Base-by-base conservation (phyloP, 106 monocot genomes). In the Dendrobium officinale region DNA sequence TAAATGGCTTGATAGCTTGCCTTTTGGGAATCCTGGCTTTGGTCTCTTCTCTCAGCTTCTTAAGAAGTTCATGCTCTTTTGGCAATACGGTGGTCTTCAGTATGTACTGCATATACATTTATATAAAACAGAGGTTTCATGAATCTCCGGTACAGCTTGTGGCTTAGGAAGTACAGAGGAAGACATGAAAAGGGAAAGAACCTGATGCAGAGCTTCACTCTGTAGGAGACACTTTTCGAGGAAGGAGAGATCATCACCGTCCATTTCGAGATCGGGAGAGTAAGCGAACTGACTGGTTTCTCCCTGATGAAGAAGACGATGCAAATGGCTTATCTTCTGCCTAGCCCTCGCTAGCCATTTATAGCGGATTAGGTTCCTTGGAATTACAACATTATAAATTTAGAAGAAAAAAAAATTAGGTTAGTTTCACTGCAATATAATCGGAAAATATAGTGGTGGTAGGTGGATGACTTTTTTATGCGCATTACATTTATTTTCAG, bases 41-140 rank as follows among this genome's bases (percentile, higher is more conserved):
- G 16, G 61, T 81, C 47, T 81, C 56, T 54, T 81, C 77, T 77
- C 85, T 80, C 44, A 85, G 44, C 1, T 31, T 66, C 78, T 78
- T 83, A 49, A 83, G 83, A 16, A 22, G 78, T 49, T 83, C 68
- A 48, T 83, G 83, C 72, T 83, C 83, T 78, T 70, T 78, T 78
- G 83, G 83, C 9, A 64, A 72, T 1, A 83, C 83, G 22, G 10
- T 83, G 15, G 83, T 72, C 31, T 83, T 55, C 78, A 83, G 29
- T 72, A 83, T 78, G 72, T 83, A 83, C 83, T 83, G 42, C 45
- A 77, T 9, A 19, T 41, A 5, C 6, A 47, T 47, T 9, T 6
- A 10, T 47, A 10, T 47, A 10, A 47, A 47, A 9, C 10, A 47
- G 10, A 47, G 1, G 9, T 47, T 47, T 47, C 47, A 47, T 47